Percentiles rank a stretch among this genome's conserved stretches.
These are phyloP conservation scores for Solanum pennellii DNA, from an alignment of 257 asterid genomes.

Conservation along the genomic window DNA sequence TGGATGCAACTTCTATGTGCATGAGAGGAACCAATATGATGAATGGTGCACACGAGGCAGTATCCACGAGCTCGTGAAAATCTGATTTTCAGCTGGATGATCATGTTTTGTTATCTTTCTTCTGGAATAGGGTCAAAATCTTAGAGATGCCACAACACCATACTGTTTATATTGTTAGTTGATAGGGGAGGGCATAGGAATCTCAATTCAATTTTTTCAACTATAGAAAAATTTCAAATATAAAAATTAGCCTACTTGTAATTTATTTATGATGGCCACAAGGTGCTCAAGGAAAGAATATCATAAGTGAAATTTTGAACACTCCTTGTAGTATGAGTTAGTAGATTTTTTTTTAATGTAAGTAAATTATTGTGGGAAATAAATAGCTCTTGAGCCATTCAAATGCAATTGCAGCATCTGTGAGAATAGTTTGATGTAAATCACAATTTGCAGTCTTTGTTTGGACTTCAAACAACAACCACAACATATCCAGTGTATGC, in stretches of 20 bases:
- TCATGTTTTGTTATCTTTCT: neutral
- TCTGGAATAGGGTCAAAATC: neutral
- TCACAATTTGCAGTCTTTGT: neutral
- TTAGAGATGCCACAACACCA: neutral
- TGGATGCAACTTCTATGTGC: neutral
- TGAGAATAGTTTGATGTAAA: neutral
- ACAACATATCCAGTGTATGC: neutral
- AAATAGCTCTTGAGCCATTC: neutral
- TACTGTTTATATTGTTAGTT: slow-evolving; percentile 25
- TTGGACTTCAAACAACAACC: neutral
- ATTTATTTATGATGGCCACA: neutral
- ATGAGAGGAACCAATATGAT: neutral
- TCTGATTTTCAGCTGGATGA: neutral
- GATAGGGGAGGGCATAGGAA: slow-evolving; percentile 11
- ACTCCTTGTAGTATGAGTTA: neutral
- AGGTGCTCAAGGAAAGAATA: neutral
- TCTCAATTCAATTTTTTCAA: slow-evolving; percentile 9
- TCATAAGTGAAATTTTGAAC: neutral
- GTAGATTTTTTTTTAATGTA: neutral
- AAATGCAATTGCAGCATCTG: neutral
- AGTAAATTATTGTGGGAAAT: neutral
- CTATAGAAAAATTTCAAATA: neutral
- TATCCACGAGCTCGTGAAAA: neutral
- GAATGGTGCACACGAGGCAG: neutral
- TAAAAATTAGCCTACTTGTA: slow-evolving; percentile 1